phyloP scores from a whole-genome alignment of 345 rosid species.

The Ricinus communis region DNA sequence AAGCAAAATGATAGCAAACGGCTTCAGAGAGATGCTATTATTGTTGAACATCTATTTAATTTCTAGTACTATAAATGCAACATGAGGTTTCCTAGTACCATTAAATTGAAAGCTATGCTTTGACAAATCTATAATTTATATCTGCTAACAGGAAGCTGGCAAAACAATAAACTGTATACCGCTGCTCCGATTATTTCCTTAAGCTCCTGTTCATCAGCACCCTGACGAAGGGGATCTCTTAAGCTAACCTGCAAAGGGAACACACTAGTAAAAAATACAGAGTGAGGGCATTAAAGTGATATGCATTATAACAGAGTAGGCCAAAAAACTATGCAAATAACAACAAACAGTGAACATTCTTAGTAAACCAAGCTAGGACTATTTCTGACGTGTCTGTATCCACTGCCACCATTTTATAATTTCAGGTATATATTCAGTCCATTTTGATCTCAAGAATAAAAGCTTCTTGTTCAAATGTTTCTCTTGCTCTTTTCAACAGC shows the following conservation, averaged over 20 bases:
- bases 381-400: not conserved
- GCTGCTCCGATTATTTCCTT: slow-evolving; percentile 86
- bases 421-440: not conserved
- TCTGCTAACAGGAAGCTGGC: not conserved
- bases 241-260: slow-evolving; percentile 68
- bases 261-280: slow-evolving; percentile 6
- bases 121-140: not conserved
- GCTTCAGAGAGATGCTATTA: not conserved
- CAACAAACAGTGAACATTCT: not conserved
- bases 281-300: not conserved
- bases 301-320: not conserved
- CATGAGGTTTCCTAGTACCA: not conserved
- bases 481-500: not conserved
- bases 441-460: too few species aligned
- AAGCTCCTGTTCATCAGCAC: slow-evolving; percentile 65
- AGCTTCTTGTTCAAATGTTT: not conserved
- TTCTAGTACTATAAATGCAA: not conserved
- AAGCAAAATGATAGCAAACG: not conserved
- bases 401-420: not conserved
- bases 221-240: slow-evolving; percentile 84
- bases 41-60: not conserved
- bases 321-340: not conserved
- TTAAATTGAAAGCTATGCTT: not conserved
- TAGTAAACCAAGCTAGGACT: not conserved
- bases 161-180: slow-evolving; percentile 42